Conservation (phyloP, 2,329 filamentous ascomycete species). For the Pseudocercospora vitis region DNA sequence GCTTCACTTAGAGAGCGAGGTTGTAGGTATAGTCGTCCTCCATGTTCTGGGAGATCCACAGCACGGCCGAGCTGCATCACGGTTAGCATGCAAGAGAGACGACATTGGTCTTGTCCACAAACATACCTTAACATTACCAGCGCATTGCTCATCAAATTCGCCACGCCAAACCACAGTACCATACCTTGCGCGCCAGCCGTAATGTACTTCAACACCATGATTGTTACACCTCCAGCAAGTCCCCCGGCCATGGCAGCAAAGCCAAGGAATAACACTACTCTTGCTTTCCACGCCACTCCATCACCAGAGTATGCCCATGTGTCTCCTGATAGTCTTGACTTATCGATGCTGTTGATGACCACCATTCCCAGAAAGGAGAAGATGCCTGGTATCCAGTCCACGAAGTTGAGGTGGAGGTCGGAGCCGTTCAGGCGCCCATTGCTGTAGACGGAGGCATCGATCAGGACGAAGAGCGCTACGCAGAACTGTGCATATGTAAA, state of each 20-base stretch:
- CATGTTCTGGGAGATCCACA: constrained; percentile 72
- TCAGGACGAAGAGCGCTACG: constrained; percentile 67
- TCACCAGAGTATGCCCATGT: constrained; percentile 63
- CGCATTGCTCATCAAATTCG: constrained; percentile 64
- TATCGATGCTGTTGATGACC: constrained; percentile 71
- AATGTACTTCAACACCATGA: constrained; percentile 68
- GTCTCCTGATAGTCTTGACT: constrained; percentile 63
- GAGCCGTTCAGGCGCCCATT: constrained; percentile 62
- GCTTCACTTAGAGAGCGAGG: constrained; percentile 54
- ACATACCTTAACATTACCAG: constrained; percentile 67
- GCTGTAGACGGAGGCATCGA: constrained; percentile 65
- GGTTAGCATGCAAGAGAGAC: constrained; percentile 31
- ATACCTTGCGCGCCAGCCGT: constrained; percentile 60
- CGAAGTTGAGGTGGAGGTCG: constrained; percentile 62
- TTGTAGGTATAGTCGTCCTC: constrained; percentile 73
- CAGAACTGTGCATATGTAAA: constrained; percentile 55
- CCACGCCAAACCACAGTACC: constrained; percentile 66
- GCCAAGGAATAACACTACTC: constrained; percentile 66
- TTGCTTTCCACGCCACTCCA: constrained; percentile 69
- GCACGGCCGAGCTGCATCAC: constrained; percentile 57
- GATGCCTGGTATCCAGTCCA: constrained; percentile 71
- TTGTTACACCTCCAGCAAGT: constrained; percentile 65
- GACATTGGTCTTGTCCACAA: no score
- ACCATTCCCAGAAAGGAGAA: constrained; percentile 70
- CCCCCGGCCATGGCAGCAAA: constrained; percentile 69